Percentiles rank a stretch among this genome's conserved stretches.
phyloP scores from a whole-genome alignment of 2,329 filamentous ascomycete species.

The Mollisiaceae sp. region DNA sequence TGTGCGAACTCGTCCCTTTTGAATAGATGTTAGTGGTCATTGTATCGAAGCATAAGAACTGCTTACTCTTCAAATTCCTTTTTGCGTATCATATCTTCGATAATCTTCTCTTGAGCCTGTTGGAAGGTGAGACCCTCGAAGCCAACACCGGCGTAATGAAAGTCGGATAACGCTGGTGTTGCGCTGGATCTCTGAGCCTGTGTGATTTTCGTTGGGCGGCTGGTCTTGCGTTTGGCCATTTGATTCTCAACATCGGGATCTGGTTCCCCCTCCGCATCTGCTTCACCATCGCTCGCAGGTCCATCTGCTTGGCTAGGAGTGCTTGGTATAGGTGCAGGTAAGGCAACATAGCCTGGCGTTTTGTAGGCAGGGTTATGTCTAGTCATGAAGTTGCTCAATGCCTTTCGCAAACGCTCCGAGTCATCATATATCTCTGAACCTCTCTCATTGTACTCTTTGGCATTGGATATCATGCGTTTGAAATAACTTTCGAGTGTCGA shows the following conservation, averaged over 20 bases:
- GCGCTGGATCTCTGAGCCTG: conserved; percentile 44
- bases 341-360: conserved; percentile 68
- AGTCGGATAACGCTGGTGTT: conserved; percentile 52
- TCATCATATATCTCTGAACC: conserved; percentile 77
- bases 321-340: conserved; percentile 68
- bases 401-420: conserved; percentile 85
- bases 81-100: conserved; percentile 72
- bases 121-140: conserved; percentile 81
- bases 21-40: conserved; percentile 13
- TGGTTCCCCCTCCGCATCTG: conserved; percentile 42
- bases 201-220: conserved; percentile 36
- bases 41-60: not conserved
- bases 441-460: conserved; percentile 81
- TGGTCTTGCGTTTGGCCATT: conserved; percentile 31
- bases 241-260: conserved; percentile 40
- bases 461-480: conserved; percentile 87
- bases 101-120: conserved; percentile 83
- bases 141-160: conserved; percentile 59
- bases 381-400: conserved; percentile 86
- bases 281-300: conserved; percentile 38
- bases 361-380: conserved; percentile 85
- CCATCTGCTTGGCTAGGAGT: conserved; percentile 48
- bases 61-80: conserved; percentile 69
- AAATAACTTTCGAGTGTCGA: conserved; percentile 82
- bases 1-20: conserved; percentile 70